These are phyloP conservation scores for Tritrichomonas musculus DNA, from an alignment of 208 protist genomes.

Conservation along the genomic window DNA sequence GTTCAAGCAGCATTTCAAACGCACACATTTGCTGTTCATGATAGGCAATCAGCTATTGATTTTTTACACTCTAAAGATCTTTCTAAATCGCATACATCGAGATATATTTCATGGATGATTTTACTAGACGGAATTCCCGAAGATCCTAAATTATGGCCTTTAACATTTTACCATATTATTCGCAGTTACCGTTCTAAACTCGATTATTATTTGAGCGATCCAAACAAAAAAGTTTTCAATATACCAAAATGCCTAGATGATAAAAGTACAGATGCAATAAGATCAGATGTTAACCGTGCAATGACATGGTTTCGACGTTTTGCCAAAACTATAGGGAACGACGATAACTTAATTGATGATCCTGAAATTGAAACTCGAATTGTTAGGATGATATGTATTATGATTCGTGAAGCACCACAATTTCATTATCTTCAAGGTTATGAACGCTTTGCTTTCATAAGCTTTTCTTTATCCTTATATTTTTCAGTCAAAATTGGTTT, in stretches of 20 bases:
- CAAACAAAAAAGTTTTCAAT: background rate
- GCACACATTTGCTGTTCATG: background rate
- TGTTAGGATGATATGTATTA: background rate
- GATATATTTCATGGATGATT: background rate
- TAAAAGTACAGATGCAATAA: background rate
- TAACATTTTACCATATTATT: background rate
- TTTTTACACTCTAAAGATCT: background rate
- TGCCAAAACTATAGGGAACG: background rate
- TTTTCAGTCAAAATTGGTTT: background rate
- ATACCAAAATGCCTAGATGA: background rate
- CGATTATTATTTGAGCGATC: background rate
- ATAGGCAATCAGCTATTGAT: background rate
- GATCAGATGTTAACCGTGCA: background rate
- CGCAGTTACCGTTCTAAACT: background rate
- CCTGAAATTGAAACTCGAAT: background rate
- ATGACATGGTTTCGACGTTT: background rate
- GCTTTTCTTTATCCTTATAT: background rate
- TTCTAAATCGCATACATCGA: background rate
- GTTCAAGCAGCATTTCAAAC: background rate
- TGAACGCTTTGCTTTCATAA: background rate
- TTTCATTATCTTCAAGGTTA: background rate
- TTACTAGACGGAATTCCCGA: background rate
- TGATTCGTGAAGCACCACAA: background rate
- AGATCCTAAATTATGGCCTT: background rate
- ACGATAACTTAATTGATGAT: background rate